A percentile compares a stretch with the other conserved stretches of the same genome.
Evolutionary conservation across 192 early-diverging fungal genomes (phyloP).

Genomic region (Spinellus fusiger): DNA sequence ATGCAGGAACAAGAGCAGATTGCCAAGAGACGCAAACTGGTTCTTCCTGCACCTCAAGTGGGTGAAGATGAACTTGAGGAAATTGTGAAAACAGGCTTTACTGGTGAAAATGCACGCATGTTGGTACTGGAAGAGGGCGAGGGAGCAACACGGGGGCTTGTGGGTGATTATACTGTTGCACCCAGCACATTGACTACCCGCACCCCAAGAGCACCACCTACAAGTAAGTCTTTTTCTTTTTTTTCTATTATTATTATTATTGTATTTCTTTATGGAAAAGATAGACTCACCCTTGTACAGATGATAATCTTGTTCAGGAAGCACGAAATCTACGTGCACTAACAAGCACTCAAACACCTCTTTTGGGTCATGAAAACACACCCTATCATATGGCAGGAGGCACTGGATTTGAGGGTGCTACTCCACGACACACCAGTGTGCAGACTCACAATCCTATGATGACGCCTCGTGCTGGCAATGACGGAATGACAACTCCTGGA

Average conservation of each 20-base stretch:
- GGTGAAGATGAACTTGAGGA: constrained; percentile 85
- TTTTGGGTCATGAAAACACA: constrained; percentile 71
- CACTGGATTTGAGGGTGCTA: constrained; percentile 56
- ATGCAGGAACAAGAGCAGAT: constrained; percentile 68
- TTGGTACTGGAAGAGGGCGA: constrained; percentile 56
- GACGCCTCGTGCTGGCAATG: constrained; percentile 24
- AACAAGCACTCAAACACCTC: constrained; percentile 72
- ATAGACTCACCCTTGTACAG: constrained; percentile 9
- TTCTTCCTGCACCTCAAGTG: constrained; percentile 89
- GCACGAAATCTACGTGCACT: constrained; percentile 80
- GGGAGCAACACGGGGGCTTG: constrained; percentile 55
- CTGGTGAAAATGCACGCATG: constrained; percentile 67
- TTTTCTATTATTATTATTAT: constrained; percentile 5
- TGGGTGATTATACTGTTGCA: constrained; percentile 68
- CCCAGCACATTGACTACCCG: constrained; percentile 48
- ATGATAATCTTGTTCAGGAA: constrained; percentile 68
- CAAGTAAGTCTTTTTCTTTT: constrained; percentile 20
- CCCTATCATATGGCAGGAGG: constrained; percentile 32
- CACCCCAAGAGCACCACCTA: constrained; percentile 54
- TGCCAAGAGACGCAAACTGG: constrained; percentile 68
- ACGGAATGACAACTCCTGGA: constrained; percentile 11
- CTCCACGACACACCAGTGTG: constrained; percentile 46
- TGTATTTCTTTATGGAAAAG: constrained; percentile 2
- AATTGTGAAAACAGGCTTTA: constrained; percentile 84
- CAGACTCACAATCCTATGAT: constrained; percentile 82